phyloP scores from a whole-genome alignment of 2,329 filamentous ascomycete genomes.

The Fusarium cicatricum region DNA sequence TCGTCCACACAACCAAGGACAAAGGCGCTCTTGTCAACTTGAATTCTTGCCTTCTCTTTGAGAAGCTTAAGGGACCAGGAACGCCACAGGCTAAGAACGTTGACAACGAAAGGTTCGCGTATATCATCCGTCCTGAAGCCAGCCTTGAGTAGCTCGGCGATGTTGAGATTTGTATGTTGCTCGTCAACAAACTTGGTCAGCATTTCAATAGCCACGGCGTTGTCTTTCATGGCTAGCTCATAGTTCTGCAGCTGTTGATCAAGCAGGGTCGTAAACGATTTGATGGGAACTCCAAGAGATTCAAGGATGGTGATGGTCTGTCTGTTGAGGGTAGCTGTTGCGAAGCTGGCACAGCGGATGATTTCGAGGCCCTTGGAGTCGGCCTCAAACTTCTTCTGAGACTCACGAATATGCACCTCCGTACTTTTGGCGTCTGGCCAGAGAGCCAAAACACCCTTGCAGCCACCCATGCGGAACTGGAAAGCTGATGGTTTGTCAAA shows the following conservation, averaged over 20 bases:
- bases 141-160: conserved; percentile 79
- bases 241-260: conserved; percentile 73
- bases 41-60: conserved; percentile 90
- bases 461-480: conserved; percentile 92
- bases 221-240: conserved; percentile 72
- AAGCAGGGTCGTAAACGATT: conserved; percentile 74
- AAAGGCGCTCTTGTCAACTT: conserved; percentile 84
- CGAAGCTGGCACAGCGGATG: conserved; percentile 79
- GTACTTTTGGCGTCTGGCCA: conserved; percentile 72
- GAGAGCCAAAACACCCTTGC: conserved; percentile 85
- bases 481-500: conserved; percentile 77
- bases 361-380: conserved; percentile 80
- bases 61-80: conserved; percentile 89
- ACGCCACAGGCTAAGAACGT: conserved; percentile 83
- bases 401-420: conserved; percentile 81
- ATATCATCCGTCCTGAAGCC: conserved; percentile 74
- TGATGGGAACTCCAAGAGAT: conserved; percentile 73
- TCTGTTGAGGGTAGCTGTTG: conserved; percentile 83
- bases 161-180: conserved; percentile 78
- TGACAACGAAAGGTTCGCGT: conserved; percentile 82
- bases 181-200: conserved; percentile 83
- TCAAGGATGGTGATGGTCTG: conserved; percentile 90
- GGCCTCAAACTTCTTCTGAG: conserved; percentile 86
- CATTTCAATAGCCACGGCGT: conserved; percentile 69
- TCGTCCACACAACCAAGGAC: conserved; percentile 91